Evolutionary conservation across 2,329 filamentous ascomycete genomes (phyloP), one percentile per base, ranked within the genome.

Genomic region (Colletotrichum lini): DNA sequence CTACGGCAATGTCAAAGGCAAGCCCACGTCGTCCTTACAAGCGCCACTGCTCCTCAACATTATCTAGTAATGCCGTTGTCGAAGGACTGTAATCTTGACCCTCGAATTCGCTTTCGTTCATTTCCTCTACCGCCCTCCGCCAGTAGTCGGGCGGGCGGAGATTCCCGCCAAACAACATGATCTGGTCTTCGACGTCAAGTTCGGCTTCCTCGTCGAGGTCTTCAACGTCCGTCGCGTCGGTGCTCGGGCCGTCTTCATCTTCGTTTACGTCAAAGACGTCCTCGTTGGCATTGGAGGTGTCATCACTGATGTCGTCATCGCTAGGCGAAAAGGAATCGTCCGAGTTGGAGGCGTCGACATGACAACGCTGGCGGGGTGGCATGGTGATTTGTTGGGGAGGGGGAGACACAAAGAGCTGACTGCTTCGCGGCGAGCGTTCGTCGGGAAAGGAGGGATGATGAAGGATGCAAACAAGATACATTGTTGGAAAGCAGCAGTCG

Each of bases 81-180:
- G 10, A 15, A 40, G 30, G 47, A 45, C 59, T 67, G 38, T 75
- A 74, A 52, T 72, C 67, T 61, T 65, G 42, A 40, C 45, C 49
- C 7, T 73, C 59, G n/a, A 60, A 73, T 40, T 47, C 60, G 59
- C 54, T 61, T 18, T 73, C 57, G 21, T 74, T 72, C 35, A 73
- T 72, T 35, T 63, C 65, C 52, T 73, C 65, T 23, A 62, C 44
- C 26, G 45, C 47, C 26, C 67, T 44, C 38, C 52, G 58, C 49
- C 74, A 76, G 62, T 75, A 76, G 45, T 75, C 68, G 15, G 56
- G 65, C 30, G 70, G 67, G 59, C 74, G 44, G 21, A 65, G 21
- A 60, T 76, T 75, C 15, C 73, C 69, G 18, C 53, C 52, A 44
- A 74, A 76, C 59, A 76, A 67, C 61, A 63, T 26, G 47, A 69